These are phyloP conservation scores for Ustilaginoidea virens DNA, from an alignment of 2,329 filamentous ascomycete genomes.

Conservation along the genomic window DNA sequence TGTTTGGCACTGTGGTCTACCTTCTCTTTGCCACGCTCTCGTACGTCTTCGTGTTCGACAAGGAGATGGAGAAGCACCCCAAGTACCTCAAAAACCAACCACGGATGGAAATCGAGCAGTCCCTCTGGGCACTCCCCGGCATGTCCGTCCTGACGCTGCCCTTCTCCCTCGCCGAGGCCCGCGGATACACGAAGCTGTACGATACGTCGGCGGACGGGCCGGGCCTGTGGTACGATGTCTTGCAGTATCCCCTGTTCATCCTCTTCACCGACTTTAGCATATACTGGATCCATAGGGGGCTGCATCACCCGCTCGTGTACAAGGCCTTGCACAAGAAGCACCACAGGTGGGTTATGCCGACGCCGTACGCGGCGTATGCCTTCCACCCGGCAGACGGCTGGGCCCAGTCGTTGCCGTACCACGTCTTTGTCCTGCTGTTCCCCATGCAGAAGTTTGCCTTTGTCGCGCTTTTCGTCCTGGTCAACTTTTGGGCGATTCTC, in stretches of 20 bases:
- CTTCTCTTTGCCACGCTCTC: slow-evolving; percentile 71
- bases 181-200: slow-evolving; percentile 77
- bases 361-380: slow-evolving; percentile 4
- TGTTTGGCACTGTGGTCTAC: slow-evolving; percentile 75
- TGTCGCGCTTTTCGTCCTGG: slow-evolving; percentile 20
- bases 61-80: slow-evolving; percentile 74
- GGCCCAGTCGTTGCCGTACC: slow-evolving; percentile 1
- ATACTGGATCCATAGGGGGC: slow-evolving; percentile 71
- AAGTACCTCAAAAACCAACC: slow-evolving; percentile 95
- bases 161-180: slow-evolving; percentile 70
- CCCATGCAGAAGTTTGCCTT: slow-evolving; percentile 2
- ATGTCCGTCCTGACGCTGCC: slow-evolving; percentile 74
- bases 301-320: slow-evolving; percentile 48
- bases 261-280: slow-evolving; percentile 76
- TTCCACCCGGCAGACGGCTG: slow-evolving; percentile 3
- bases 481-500: slow-evolving; percentile 22
- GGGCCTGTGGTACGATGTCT: slow-evolving; percentile 58
- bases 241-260: slow-evolving; percentile 81
- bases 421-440: slow-evolving; percentile 1
- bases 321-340: slow-evolving; percentile 4
- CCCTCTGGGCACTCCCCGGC: slow-evolving; percentile 58
- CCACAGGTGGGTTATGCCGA: slow-evolving; percentile 3
- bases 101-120: slow-evolving; percentile 67
- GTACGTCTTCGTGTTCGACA: slow-evolving; percentile 84
- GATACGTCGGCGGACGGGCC: slow-evolving; percentile 60